phyloP scores from a whole-genome alignment of 257 asterid genomes.

The Solanum bulbocastanum region DNA sequence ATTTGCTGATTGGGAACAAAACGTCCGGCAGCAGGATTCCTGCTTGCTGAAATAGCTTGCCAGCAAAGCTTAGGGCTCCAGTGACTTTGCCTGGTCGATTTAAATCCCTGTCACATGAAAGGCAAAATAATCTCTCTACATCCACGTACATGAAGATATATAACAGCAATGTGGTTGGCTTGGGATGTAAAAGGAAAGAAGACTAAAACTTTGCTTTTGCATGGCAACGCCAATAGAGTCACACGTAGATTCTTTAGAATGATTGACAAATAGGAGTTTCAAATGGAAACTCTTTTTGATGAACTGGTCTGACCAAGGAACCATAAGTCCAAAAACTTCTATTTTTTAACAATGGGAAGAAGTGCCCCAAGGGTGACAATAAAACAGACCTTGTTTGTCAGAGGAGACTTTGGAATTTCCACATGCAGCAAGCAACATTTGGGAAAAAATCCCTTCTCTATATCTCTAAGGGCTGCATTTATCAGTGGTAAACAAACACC shows the following conservation, averaged over 20 bases:
- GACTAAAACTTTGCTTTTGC: neutral
- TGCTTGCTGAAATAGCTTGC: conserved; percentile 78
- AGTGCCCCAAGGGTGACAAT: neutral
- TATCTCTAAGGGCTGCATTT: conserved; percentile 64
- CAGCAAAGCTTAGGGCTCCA: conserved; percentile 72
- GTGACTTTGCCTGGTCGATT: conserved; percentile 61
- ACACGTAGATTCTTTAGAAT: neutral
- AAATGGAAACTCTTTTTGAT: neutral
- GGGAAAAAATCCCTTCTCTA: conserved; percentile 76
- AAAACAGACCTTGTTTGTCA: conserved; percentile 60
- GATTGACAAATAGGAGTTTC: neutral
- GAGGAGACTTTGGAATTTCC: conserved; percentile 79
- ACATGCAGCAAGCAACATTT: conserved; percentile 57
- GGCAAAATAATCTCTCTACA: neutral
- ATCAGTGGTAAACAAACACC: conserved; percentile 67
- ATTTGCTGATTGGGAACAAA: conserved; percentile 60
- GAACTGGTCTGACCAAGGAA: neutral
- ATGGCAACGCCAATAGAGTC: neutral
- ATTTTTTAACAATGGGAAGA: neutral
- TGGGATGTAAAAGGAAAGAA: neutral
- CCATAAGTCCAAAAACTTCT: neutral
- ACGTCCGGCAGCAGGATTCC: conserved; percentile 63
- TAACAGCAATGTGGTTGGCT: neutral
- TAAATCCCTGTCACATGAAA: conserved; percentile 54
- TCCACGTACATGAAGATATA: neutral